These are phyloP conservation scores for Fusarium ramigenum DNA, from an alignment of 2,329 filamentous ascomycete species.

Conservation along the genomic window DNA sequence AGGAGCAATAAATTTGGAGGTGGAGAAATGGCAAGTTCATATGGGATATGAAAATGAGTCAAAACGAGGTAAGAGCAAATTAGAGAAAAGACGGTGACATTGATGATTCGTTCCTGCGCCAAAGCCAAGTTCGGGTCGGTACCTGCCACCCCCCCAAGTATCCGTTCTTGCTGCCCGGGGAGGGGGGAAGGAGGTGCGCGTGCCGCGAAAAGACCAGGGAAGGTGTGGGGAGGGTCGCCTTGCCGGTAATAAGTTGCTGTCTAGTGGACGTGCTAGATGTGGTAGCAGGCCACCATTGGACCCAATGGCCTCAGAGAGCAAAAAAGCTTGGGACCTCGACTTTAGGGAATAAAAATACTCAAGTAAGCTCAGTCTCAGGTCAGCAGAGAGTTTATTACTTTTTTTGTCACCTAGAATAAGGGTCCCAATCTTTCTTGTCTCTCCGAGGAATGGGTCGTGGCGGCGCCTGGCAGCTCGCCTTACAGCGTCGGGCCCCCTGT, in stretches of 20 bases:
- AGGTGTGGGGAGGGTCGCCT: constrained; percentile 23
- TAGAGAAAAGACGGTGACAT: constrained; percentile 39
- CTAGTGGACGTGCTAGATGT: constrained; percentile 5
- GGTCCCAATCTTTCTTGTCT: neutral
- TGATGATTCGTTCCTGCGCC: constrained; percentile 38
- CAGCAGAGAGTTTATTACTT: neutral
- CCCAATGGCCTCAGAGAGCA: neutral
- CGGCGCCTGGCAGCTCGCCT: constrained; percentile 17
- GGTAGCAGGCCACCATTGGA: neutral
- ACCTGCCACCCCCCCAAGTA: constrained; percentile 32
- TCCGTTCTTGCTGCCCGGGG: neutral
- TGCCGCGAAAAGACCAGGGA: constrained; percentile 25
- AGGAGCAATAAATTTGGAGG: constrained; percentile 1
- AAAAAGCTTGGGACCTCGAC: neutral
- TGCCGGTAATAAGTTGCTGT: constrained; percentile 21
- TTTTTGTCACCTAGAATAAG: neutral
- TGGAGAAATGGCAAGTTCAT: constrained; percentile 20
- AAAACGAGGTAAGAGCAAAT: constrained; percentile 29
- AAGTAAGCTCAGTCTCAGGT: neutral
- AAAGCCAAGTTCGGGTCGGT: constrained; percentile 30
- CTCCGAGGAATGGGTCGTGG: neutral
- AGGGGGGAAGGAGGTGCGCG: constrained; percentile 22
- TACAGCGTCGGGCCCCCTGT: constrained; percentile 8
- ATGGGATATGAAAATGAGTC: constrained; percentile 29
- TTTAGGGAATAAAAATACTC: neutral